These are phyloP conservation scores for Rubia peregrina DNA, from an alignment of 305 asterid species.

Conservation along the genomic window DNA sequence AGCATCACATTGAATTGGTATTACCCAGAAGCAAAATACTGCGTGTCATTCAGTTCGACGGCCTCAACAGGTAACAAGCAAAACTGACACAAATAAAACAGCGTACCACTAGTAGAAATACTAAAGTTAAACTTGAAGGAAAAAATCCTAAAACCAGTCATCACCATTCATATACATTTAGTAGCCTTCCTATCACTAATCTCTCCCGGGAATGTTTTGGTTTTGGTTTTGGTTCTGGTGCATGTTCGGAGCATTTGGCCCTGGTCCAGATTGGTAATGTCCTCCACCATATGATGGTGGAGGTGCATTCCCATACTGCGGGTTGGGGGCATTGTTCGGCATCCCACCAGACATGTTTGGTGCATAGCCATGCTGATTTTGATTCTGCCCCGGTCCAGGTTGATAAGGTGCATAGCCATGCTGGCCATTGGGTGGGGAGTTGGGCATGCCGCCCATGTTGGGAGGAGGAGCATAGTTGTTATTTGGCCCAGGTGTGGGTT, in stretches of 20 bases:
- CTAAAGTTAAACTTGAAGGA: not conserved
- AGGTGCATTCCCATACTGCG: constrained; percentile 18
- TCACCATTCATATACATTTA: constrained; percentile 15
- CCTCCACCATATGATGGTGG: constrained; percentile 23
- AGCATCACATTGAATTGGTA: too few relatives aligned
- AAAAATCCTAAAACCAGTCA: constrained; percentile 12
- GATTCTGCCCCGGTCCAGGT: constrained; percentile 10
- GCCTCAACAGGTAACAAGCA: not conserved
- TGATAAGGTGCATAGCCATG: constrained; percentile 3
- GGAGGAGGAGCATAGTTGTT: not conserved
- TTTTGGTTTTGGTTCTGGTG: constrained; percentile 17
- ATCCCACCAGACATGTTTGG: constrained; percentile 3
- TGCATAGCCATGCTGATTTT: not conserved
- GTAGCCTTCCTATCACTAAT: constrained; percentile 22
- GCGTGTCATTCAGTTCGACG: not conserved
- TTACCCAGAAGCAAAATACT: not conserved
- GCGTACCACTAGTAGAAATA: not conserved
- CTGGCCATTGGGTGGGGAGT: constrained; percentile 12
- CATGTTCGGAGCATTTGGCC: constrained; percentile 32
- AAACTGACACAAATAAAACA: constrained; percentile 1
- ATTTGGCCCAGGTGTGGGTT: constrained; percentile 3
- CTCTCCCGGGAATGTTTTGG: constrained; percentile 67
- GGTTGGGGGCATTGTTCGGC: not conserved
- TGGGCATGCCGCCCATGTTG: constrained; percentile 18
- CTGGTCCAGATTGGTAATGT: constrained; percentile 55